Base-by-base conservation (phyloP, 768 basidiomycete species). In the Lactarius pseudohatsudake region DNA sequence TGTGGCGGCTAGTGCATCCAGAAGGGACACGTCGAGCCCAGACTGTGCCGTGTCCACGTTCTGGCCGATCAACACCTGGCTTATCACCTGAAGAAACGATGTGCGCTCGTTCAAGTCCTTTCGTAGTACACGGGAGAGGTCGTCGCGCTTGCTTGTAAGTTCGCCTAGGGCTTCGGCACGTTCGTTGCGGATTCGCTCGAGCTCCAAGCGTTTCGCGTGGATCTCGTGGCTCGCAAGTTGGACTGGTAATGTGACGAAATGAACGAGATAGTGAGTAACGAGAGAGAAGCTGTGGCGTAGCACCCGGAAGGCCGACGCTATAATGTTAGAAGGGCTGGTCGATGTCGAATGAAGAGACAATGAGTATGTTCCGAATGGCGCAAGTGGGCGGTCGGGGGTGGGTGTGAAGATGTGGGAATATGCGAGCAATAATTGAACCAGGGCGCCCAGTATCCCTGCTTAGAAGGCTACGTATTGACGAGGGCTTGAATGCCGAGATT, bases 201-300 rank as follows among this genome's bases (percentile, higher is more conserved):
- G 79, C 56, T 82, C 80, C 54, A 77, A 78, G 18, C 85, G 82
- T 68, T 88, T 89, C 64, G 82, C 76, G 28, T 75, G 76, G 72
- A 89, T 90, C 75, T 95, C 93, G 64, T 89, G 86, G 20, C 83
- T 79, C 1, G 85, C 79, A 30, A 92, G 81, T 57, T 83, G 80
- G 34, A 91, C 75, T 0, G 92, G 92, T 26, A 86, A 79, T 28
- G 76, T 77, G 41, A 78, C 66, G 43, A 76, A 64, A 16, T 73
- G 69, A n/a, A 72, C 59, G 30, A 75, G 50, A 43, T 74, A 68
- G 20, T 60, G 71, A 32, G 47, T 60, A 10, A 67, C 45, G 22
- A 70, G 59, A 2, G 56, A 67, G 18, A 71, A 45, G 0, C 68
- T 61, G 6, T 47, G 45, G 10, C 66, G 34, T 8, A 74, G 57